Evolutionary conservation across 2,329 filamentous ascomycete genomes (phyloP).

Genomic region (Mycosphaerella sp.): DNA sequence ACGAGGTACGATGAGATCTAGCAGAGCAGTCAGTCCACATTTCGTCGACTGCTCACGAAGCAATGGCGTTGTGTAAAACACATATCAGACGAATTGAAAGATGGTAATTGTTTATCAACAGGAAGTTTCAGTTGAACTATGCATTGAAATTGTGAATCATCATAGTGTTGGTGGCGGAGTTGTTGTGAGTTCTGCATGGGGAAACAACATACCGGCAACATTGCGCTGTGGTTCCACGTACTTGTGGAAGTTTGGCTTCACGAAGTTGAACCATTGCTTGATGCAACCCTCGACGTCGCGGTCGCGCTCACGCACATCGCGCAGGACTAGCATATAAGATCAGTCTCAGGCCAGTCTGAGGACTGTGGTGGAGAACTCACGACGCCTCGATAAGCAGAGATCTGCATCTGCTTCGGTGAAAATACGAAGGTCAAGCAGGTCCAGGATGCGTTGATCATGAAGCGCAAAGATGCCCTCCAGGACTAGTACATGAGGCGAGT

Average conservation of each 20-base stretch:
- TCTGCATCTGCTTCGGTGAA: slow-evolving; percentile 96
- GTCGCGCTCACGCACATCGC: slow-evolving; percentile 83
- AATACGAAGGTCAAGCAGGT: slow-evolving; percentile 91
- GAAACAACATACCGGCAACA: slow-evolving; percentile 58
- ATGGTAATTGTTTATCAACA: slow-evolving; percentile 35
- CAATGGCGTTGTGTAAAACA: slow-evolving; percentile 1
- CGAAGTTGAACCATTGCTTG: slow-evolving; percentile 95
- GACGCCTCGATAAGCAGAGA: slow-evolving; percentile 80
- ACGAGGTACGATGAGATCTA: slow-evolving; percentile 87
- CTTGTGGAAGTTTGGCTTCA: slow-evolving; percentile 94
- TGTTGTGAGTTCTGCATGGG: neutral
- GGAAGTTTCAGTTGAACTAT: slow-evolving; percentile 38
- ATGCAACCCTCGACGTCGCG: slow-evolving; percentile 92
- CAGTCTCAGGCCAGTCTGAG: slow-evolving; percentile 36
- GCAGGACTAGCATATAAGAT: slow-evolving; percentile 52
- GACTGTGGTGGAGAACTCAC: slow-evolving; percentile 54
- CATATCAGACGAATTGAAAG: slow-evolving; percentile 34
- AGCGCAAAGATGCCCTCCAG: slow-evolving; percentile 94
- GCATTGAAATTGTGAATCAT: slow-evolving; percentile 34
- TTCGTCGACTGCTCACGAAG: neutral
- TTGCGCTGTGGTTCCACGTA: slow-evolving; percentile 89
- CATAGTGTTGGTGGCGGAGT: slow-evolving; percentile 19
- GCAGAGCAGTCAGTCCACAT: slow-evolving; percentile 14
- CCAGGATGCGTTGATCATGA: slow-evolving; percentile 77
- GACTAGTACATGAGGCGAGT: slow-evolving; percentile 92